These are phyloP conservation scores for Hyparrhenia diplandra DNA, from an alignment of 176 grass and related monocot genomes.

Conservation along the genomic window DNA sequence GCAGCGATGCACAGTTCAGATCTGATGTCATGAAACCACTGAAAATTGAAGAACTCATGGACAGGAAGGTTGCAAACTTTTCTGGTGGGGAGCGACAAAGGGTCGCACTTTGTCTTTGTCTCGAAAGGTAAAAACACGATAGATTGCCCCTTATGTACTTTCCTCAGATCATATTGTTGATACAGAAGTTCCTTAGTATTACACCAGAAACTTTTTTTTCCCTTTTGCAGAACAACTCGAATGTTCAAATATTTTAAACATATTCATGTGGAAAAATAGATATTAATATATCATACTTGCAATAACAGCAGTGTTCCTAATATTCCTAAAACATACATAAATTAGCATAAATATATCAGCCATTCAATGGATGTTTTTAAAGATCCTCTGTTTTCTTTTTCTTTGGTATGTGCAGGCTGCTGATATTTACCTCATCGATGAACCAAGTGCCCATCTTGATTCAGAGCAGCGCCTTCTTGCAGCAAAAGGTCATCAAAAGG, in stretches of 20 bases:
- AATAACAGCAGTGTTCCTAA: neutral
- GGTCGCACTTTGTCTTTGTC: conserved; percentile 61
- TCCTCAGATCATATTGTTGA: neutral
- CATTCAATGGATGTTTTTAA: neutral
- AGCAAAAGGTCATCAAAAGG: conserved; percentile 65
- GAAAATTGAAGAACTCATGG: conserved; percentile 79
- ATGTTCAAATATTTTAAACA: neutral
- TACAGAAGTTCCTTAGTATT: neutral
- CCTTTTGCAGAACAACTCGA: neutral
- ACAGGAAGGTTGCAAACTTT: conserved; percentile 53
- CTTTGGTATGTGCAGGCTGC: conserved; percentile 40
- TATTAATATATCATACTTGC: neutral
- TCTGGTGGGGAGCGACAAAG: conserved; percentile 74
- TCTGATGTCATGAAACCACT: conserved; percentile 82
- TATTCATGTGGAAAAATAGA: neutral
- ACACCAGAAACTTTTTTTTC: neutral
- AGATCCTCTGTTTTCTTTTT: neutral
- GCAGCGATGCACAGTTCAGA: conserved; percentile 52
- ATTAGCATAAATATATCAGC: neutral
- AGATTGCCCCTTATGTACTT: neutral
- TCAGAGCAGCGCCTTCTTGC: conserved; percentile 74
- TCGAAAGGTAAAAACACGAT: conserved; percentile 48
- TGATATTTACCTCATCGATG: conserved; percentile 81
- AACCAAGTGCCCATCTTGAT: conserved; percentile 76
- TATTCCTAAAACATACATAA: neutral